Evolutionary conservation across 2,329 filamentous ascomycete species (phyloP).

Genomic region (Botrytis squamosa): DNA sequence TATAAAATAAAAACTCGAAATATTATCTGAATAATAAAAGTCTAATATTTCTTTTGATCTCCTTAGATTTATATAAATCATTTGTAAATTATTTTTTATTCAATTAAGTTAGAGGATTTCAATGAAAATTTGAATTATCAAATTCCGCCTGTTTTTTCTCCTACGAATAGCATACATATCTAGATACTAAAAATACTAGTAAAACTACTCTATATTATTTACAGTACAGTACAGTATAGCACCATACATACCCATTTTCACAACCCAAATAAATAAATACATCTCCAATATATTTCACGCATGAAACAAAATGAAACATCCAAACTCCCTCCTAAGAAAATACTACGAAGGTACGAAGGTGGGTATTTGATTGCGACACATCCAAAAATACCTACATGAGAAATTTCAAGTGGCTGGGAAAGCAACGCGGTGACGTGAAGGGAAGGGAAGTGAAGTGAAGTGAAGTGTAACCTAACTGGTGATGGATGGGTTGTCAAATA

Average conservation of each 20-base stretch:
- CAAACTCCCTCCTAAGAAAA: not conserved
- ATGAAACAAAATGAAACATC: not conserved
- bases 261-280: no score
- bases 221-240: not conserved
- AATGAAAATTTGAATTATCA: no score
- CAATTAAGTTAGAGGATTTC: no score
- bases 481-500: not conserved
- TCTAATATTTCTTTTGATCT: no score
- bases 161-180: no score
- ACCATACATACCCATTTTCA: not conserved
- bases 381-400: not conserved
- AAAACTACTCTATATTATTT: not conserved
- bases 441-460: not conserved
- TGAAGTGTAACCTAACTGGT: not conserved
- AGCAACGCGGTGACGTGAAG: not conserved
- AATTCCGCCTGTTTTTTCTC: no score
- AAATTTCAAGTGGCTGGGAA: not conserved
- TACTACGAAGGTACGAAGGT: no score
- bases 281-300: not conserved
- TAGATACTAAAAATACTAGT: not conserved
- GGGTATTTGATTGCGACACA: not conserved
- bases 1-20: no score
- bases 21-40: no score
- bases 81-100: no score
- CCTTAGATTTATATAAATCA: no score